Evolutionary conservation across 2,329 filamentous ascomycete species (phyloP).

Genomic region (Fusarium sacchari): DNA sequence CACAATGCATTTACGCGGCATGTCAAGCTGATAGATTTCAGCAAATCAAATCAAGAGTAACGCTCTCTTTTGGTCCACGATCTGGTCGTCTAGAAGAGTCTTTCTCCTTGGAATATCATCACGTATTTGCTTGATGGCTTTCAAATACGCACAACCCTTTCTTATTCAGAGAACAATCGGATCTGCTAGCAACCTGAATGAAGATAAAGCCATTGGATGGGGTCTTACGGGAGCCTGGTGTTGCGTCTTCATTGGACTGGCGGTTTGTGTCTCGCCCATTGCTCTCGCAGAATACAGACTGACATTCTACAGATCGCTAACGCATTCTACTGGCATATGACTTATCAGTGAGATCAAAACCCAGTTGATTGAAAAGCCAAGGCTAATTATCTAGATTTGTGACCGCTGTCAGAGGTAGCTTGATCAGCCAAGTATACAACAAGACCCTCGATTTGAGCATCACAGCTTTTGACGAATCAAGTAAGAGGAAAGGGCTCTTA

Average conservation of each 20-base stretch:
- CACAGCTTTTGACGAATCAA: constrained; percentile 16
- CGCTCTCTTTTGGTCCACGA: constrained; percentile 11
- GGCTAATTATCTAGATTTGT: constrained; percentile 1
- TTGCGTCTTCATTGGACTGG: constrained; percentile 7
- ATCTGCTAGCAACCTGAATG: not conserved
- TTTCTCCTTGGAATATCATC: constrained; percentile 1
- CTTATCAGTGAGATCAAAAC: not conserved
- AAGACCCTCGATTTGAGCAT: constrained; percentile 18
- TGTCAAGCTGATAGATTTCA: not conserved
- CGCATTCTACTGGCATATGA: constrained; percentile 12
- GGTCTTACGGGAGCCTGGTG: constrained; percentile 9
- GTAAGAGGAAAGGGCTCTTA: not conserved
- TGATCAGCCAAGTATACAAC: constrained; percentile 9
- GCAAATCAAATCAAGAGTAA: not conserved
- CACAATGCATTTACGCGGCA: not conserved
- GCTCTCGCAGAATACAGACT: not conserved
- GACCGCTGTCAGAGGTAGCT: constrained; percentile 1
- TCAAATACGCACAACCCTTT: constrained; percentile 13
- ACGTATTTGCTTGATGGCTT: constrained; percentile 8
- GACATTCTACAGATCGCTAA: not conserved
- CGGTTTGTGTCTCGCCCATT: not conserved
- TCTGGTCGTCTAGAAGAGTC: not conserved
- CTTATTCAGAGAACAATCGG: constrained; percentile 4
- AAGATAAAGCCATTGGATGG: constrained; percentile 8
- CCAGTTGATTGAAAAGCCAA: not conserved